A percentile compares a stretch with the other conserved stretches of the same genome.
Evolutionary conservation across 148 eudicot species (phyloP).

Genomic region (Vaccinium myrtillus): DNA sequence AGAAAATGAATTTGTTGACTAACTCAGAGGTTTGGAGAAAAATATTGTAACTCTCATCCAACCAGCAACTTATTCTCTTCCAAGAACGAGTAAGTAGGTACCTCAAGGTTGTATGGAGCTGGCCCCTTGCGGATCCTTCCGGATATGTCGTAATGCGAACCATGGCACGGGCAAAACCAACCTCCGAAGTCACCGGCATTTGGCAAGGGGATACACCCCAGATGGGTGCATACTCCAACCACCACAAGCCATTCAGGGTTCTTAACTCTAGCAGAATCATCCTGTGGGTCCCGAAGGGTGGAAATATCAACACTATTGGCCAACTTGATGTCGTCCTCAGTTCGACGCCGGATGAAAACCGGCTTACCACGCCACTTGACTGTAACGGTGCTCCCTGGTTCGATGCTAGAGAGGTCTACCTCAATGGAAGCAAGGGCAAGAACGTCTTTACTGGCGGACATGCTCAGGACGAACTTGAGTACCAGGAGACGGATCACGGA

Average conservation of each 20-base stretch:
- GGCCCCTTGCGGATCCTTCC: constrained; percentile 40
- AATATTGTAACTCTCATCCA: constrained; percentile 19
- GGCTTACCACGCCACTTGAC: constrained; percentile 38
- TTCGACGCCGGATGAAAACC: constrained; percentile 35
- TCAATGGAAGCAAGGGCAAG: constrained; percentile 35
- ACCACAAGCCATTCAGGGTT: constrained; percentile 36
- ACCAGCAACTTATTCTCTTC: constrained; percentile 30
- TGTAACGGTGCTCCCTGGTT: constrained; percentile 28
- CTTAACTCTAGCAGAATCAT: constrained; percentile 32
- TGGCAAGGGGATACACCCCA: constrained; percentile 34
- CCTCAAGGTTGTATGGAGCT: constrained; percentile 35
- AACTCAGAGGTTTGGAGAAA: background rate
- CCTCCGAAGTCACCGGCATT: constrained; percentile 37
- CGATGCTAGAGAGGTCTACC: constrained; percentile 36
- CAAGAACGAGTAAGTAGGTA: constrained; percentile 34
- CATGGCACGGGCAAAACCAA: constrained; percentile 42
- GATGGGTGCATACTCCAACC: constrained; percentile 33
- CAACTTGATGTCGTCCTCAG: constrained; percentile 29
- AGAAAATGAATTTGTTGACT: background rate
- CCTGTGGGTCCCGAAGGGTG: constrained; percentile 31
- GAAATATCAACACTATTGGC: constrained; percentile 31
- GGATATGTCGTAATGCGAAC: constrained; percentile 31
- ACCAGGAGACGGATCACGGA: constrained; percentile 33
- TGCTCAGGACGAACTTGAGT: constrained; percentile 33
- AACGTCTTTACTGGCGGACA: constrained; percentile 39